phyloP scores from a whole-genome alignment of 345 rosid species.

The Eutrema japonicum region DNA sequence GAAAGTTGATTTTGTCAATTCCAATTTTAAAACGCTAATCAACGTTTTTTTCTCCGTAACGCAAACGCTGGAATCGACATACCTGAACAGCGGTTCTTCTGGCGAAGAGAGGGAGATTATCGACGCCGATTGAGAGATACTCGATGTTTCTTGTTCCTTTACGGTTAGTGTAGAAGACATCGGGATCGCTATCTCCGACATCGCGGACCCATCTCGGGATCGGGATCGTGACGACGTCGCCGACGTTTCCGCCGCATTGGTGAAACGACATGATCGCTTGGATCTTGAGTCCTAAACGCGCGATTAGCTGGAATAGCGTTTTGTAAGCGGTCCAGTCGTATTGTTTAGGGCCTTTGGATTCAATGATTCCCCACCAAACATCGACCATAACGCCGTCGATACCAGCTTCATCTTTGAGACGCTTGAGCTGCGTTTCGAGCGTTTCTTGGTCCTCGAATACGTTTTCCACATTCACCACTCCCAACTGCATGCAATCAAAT shows the following conservation, averaged over 20 bases:
- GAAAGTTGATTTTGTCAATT: neutral
- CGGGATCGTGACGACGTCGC: conserved; percentile 75
- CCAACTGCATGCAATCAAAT: conserved; percentile 51
- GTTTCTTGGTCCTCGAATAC: conserved; percentile 48
- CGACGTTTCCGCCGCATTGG: conserved; percentile 87
- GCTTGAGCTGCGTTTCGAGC: conserved; percentile 60
- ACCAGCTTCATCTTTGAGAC: conserved; percentile 64
- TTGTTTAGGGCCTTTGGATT: conserved; percentile 61
- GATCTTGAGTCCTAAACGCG: conserved; percentile 55
- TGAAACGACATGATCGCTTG: conserved; percentile 91
- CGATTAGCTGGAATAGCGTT: conserved; percentile 60
- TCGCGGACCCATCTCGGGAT: conserved; percentile 75
- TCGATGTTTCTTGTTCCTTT: conserved; percentile 63
- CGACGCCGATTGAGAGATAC: conserved; percentile 70
- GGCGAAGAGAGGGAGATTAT: conserved; percentile 56
- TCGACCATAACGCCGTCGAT: conserved; percentile 86
- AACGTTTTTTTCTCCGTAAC: too few species aligned
- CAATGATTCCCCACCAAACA: conserved; percentile 87
- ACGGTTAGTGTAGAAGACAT: conserved; percentile 68
- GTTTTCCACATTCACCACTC: conserved; percentile 62
- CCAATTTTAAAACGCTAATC: neutral
- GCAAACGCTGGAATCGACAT: conserved; percentile 16
- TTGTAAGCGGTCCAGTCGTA: conserved; percentile 83
- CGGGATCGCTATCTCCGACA: conserved; percentile 59
- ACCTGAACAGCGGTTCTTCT: conserved; percentile 81